Base-by-base conservation (phyloP, 495 filamentous ascomycete genomes). In the Usnea hakonensis region DNA sequence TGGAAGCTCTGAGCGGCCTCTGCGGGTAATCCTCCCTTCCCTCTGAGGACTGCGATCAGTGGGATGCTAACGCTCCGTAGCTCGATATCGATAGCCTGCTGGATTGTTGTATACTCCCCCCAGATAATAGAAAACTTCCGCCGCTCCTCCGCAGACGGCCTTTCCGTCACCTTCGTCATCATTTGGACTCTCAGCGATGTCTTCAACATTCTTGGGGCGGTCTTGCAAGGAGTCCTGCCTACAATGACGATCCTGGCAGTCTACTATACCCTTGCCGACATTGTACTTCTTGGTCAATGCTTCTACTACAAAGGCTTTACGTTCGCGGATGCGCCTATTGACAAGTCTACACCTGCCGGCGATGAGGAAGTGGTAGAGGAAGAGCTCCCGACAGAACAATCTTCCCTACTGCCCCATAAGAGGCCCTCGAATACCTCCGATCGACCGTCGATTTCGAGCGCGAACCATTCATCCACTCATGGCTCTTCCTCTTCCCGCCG, bases 101-200 rank as follows among this genome's bases (percentile, higher is more conserved):
- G 94, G 94, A 87, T 98, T 23, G 91, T 97, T 33, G 94, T 98
- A 41, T 98, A 95, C 78, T 91, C 92, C 0, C 94, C 94, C 11
- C 94, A 98, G 64, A 98, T 98, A 66, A 82, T 96, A 67, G 91
- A 95, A 70, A 97, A 97, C 69, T 96, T 97, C 75, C 86, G 85
- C 58, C 85, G 94, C 40, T 76, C 83, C 65, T 94, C 89, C 37
- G 90, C 92, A 50, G 89, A 97, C 70, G 94, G 90, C 7, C 81
- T 98, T 0, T 95, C 90, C 0, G 81, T 97, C 57, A 82, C 88
- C 33, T 98, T 98, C 74, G 82, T 98, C 66, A 80, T 91, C 53
- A 81, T 95, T 62, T 98, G 94, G 94, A 79, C 96, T 6, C 79
- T 86, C 7, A 94, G 94, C 23, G 94, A 98, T 86, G 83, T 97